A percentile compares a stretch with the other conserved stretches of the same genome.
These are phyloP conservation scores for Diaporthe velutina DNA, from an alignment of 2,329 filamentous ascomycete genomes.

Conservation along the genomic window DNA sequence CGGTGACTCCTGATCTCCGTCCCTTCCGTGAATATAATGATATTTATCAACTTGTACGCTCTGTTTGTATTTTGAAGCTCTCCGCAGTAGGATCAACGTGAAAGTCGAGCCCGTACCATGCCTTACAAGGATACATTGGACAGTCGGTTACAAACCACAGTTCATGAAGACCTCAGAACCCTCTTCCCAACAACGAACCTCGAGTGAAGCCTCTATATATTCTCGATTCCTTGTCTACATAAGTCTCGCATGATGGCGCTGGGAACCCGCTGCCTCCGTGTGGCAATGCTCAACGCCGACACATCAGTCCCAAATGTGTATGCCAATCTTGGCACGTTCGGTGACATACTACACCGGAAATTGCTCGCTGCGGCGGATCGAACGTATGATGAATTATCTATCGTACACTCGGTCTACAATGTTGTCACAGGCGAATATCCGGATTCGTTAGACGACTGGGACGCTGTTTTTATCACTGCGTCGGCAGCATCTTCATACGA, in stretches of 20 bases:
- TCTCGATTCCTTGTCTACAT: neutral
- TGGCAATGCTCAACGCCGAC: slow-evolving; percentile 38
- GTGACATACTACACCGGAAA: slow-evolving; percentile 33
- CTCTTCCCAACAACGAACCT: neutral
- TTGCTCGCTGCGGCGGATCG: slow-evolving; percentile 25
- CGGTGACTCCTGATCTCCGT: slow-evolving; percentile 29
- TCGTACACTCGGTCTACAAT: slow-evolving; percentile 28
- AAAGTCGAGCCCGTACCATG: neutral
- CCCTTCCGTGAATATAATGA: neutral
- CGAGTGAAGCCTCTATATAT: neutral
- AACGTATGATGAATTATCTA: neutral
- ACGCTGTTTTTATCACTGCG: slow-evolving; percentile 34
- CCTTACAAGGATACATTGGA: neutral
- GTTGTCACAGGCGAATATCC: slow-evolving; percentile 35
- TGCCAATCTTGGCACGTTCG: slow-evolving; percentile 32
- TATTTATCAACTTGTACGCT: neutral
- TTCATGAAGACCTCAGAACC: neutral
- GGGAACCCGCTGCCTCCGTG: neutral
- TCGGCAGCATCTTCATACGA: slow-evolving; percentile 35
- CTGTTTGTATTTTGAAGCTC: neutral
- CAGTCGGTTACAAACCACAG: neutral
- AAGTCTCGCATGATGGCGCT: neutral
- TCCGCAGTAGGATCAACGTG: neutral
- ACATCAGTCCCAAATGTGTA: slow-evolving; percentile 34
- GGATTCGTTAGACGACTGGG: slow-evolving; percentile 9